Evolutionary conservation across 345 rosid species (phyloP).

Genomic region (Hibiscus tridactylites): DNA sequence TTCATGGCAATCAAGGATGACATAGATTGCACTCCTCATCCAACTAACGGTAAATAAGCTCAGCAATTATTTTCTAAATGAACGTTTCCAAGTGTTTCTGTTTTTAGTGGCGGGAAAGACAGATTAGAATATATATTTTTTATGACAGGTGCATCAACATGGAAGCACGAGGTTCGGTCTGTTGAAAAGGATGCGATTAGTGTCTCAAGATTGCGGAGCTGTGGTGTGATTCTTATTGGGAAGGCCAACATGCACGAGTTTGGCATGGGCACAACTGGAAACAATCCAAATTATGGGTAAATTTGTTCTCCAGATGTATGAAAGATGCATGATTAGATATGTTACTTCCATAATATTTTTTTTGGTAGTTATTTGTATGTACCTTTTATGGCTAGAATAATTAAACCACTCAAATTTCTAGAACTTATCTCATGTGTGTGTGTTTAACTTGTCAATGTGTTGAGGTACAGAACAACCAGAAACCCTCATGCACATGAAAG

Average conservation of each 20-base stretch:
- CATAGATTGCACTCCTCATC: constrained; percentile 71
- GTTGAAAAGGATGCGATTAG: constrained; percentile 56
- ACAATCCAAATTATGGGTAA: constrained; percentile 88
- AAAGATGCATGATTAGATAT: not conserved
- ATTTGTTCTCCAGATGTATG: constrained; percentile 11
- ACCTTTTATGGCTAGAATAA: not conserved
- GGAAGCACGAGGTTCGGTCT: constrained; percentile 72
- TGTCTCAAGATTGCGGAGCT: constrained; percentile 64
- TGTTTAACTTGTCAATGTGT: not conserved
- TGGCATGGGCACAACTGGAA: constrained; percentile 94
- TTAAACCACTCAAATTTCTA: not conserved
- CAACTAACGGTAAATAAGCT: constrained; percentile 46
- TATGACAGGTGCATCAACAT: constrained; percentile 68
- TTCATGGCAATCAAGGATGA: constrained; percentile 88
- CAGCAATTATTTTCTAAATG: not conserved
- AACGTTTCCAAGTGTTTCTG: not conserved
- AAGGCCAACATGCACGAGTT: constrained; percentile 93
- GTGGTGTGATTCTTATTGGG: constrained; percentile 76
- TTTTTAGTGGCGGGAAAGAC: not conserved
- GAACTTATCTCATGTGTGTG: not conserved
- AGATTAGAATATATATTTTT: not conserved
- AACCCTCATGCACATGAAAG: constrained; percentile 77
- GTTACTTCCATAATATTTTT: not conserved
- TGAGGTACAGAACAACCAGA: constrained; percentile 68
- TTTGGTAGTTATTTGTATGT: not conserved